These are phyloP conservation scores for Penicillium occitanis DNA, from an alignment of 2,329 filamentous ascomycete species.

Conservation along the genomic window DNA sequence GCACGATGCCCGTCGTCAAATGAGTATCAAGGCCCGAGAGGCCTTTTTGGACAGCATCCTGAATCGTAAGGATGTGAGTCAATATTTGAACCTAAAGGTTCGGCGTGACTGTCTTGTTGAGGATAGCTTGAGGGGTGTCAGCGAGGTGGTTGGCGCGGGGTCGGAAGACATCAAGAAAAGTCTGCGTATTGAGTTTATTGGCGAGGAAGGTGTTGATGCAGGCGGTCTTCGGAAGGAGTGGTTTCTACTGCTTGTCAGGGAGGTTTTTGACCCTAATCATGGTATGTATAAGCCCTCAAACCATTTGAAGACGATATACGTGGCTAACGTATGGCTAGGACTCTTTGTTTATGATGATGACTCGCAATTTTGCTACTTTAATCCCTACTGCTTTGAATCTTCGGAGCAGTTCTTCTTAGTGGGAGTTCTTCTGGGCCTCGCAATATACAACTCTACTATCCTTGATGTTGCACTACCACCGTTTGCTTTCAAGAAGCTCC, in stretches of 20 bases:
- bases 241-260: constrained; percentile 83
- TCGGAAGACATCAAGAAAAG: constrained; percentile 89
- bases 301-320: not conserved
- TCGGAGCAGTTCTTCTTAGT: constrained; percentile 91
- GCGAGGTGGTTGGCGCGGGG: constrained; percentile 76
- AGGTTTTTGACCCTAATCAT: constrained; percentile 88
- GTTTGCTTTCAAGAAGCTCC: constrained; percentile 83
- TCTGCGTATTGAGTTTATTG: constrained; percentile 77
- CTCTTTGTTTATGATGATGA: constrained; percentile 92
- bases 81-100: constrained; percentile 74
- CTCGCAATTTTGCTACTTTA: constrained; percentile 89
- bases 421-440: constrained; percentile 80
- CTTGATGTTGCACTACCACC: constrained; percentile 84
- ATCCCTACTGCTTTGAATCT: constrained; percentile 83
- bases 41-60: constrained; percentile 90
- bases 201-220: constrained; percentile 88
- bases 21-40: constrained; percentile 83
- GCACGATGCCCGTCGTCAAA: constrained; percentile 81
- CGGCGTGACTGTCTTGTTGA: constrained; percentile 83
- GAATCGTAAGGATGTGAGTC: constrained; percentile 69
- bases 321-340: constrained; percentile 51
- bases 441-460: constrained; percentile 94
- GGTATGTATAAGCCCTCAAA: constrained; percentile 54
- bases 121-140: constrained; percentile 80
- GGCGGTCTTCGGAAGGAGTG: constrained; percentile 90